Conservation (phyloP, 2,329 filamentous ascomycete genomes). For the Mycosphaerella arachidis region DNA sequence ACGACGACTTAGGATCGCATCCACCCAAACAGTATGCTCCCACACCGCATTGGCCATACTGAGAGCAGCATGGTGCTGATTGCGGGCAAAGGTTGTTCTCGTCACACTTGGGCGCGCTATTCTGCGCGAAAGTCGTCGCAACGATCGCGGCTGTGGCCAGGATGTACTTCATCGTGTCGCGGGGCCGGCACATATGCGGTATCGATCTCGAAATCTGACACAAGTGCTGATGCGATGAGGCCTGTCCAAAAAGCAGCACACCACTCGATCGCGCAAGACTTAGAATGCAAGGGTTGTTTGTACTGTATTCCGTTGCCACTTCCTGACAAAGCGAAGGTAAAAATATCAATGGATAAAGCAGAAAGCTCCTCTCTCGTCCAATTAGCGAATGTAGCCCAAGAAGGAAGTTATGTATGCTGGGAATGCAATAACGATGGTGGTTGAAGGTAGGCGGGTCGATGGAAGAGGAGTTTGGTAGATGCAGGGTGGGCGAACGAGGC, state of each 20-base stretch:
- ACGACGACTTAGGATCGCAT: constrained; percentile 84
- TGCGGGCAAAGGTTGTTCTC: constrained; percentile 29
- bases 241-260: background rate
- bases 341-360: background rate
- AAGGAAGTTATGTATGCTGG: background rate
- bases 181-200: background rate
- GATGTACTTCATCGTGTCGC: background rate
- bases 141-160: constrained; percentile 29
- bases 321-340: background rate
- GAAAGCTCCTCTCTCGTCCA: background rate
- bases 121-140: constrained; percentile 25
- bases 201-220: constrained; percentile 1
- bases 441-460: background rate
- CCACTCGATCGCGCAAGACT: background rate
- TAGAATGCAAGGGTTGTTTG: background rate
- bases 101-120: constrained; percentile 28
- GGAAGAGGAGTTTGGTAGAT: background rate
- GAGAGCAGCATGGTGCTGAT: constrained; percentile 35
- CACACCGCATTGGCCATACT: constrained; percentile 88
- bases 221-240: background rate
- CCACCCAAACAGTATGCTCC: constrained; percentile 95
- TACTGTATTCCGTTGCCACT: background rate
- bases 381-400: background rate
- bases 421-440: background rate
- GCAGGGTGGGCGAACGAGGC: background rate